Base-by-base conservation (phyloP, 2,329 filamentous ascomycete genomes). In the Trichophyton equinum region DNA sequence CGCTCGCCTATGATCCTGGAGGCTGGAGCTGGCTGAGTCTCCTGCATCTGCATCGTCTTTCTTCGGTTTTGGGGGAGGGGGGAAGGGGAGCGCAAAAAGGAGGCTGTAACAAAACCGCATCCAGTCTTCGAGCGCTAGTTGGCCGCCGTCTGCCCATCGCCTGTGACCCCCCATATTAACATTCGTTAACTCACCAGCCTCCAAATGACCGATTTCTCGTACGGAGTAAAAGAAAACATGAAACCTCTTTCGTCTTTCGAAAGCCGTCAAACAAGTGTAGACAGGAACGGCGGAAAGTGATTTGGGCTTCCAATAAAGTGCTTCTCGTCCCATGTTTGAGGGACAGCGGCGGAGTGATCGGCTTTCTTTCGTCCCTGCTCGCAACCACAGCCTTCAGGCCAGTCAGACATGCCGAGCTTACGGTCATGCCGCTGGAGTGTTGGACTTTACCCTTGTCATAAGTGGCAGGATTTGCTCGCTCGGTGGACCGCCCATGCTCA, bases 391-490 rank as follows among this genome's bases (percentile, higher is more conserved):
- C 22, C 25, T 25, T 51, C 20, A 13, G 15, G 25, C 46, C 46
- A 51, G 46, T 51, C 25, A 51, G 4, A 11, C 46, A 44, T 22
- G 11, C 46, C 46, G 22, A 27, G 46, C 25, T 22, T 51, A 22
- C 15, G 46, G 46, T 27, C 46, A 51, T 51, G 46, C 46, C 44
- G 18, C 44, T 25, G 11, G 46, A 13, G 8, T 51, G 46, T 27
- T 51, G 46, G 46, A 22, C 46, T 55, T 55, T n/a, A 55, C 38
- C 51, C 51, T 55, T 33, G 51, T 55, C 51, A 55, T 33, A 55
- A 55, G 27, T 36, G 30, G 30, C 27, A 55, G 51, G 51, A 55
- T 36, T 55, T 55, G n/a, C 51, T 55, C 18, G 51, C 18, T 18
- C 38, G n/a, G 25, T 55, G 51, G 51, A 36, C 51, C 51, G 51